These are phyloP conservation scores for Coemansia sp. DNA, from an alignment of 192 early-diverging fungal species.

Conservation along the genomic window DNA sequence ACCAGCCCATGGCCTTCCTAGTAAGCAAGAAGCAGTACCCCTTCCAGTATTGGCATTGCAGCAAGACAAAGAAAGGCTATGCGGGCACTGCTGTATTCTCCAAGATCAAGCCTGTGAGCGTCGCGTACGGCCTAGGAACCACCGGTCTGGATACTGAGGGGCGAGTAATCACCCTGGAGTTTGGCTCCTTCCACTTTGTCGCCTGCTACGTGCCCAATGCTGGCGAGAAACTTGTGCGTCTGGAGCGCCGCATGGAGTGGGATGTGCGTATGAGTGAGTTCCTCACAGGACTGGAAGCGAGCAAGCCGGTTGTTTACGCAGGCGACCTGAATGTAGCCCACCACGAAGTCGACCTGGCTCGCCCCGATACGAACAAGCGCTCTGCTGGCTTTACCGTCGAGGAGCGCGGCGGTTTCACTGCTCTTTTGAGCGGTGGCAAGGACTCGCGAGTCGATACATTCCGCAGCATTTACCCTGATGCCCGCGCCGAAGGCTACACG, in stretches of 20 bases:
- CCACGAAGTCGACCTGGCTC: conserved; percentile 70
- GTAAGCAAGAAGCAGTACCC: conserved; percentile 67
- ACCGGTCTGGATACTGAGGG: conserved; percentile 66
- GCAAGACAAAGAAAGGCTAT: conserved; percentile 76
- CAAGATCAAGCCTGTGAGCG: conserved; percentile 70
- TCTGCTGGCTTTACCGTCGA: conserved; percentile 82
- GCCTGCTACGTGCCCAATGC: conserved; percentile 83
- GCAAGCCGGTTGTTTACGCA: conserved; percentile 77
- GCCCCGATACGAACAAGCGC: conserved; percentile 74
- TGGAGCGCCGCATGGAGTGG: conserved; percentile 69
- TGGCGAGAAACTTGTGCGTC: conserved; percentile 68
- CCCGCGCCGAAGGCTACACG: conserved; percentile 65
- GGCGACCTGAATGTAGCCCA: conserved; percentile 91
- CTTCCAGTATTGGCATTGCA: conserved; percentile 69
- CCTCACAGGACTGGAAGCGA: conserved; percentile 65
- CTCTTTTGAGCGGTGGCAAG: conserved; percentile 57
- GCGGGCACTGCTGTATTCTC: conserved; percentile 78
- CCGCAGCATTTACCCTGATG: conserved; percentile 70
- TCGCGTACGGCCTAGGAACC: conserved; percentile 63
- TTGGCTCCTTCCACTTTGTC: conserved; percentile 65
- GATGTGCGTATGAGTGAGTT: conserved; percentile 67
- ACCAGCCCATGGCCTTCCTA: conserved; percentile 63
- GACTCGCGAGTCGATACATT: conserved; percentile 70
- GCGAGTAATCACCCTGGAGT: conserved; percentile 73
- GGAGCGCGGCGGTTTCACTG: conserved; percentile 74